phyloP scores from a whole-genome alignment of 1,284 basidiomycete genomes.

The Cryptococcus sp. region DNA sequence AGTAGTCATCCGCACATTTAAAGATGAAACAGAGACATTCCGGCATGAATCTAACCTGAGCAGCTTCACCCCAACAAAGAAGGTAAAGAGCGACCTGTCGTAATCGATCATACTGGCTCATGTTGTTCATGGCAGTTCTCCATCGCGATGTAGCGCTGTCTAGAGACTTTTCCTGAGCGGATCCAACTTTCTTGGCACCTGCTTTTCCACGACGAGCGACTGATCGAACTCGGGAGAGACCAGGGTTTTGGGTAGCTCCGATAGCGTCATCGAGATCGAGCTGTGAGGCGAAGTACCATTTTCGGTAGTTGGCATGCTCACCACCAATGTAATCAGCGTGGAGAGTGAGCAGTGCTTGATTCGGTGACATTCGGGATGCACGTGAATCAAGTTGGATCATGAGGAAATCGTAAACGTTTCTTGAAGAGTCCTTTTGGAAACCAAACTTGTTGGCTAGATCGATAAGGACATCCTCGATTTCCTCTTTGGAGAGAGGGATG shows the following conservation, averaged over 20 bases:
- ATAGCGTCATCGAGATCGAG: conserved; percentile 98
- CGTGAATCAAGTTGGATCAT: conserved; percentile 98
- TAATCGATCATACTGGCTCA: conserved; percentile 96
- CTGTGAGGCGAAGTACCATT: conserved; percentile 99
- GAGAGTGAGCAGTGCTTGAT: conserved; percentile 87
- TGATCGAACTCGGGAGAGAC: conserved; percentile 74
- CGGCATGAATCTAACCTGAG: conserved; percentile 95
- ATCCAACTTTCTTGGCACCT: conserved; percentile 47
- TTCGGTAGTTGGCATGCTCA: conserved; percentile 92
- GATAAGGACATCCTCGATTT: conserved; percentile 98
- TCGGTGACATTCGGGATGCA: conserved; percentile 94
- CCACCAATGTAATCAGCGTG: conserved; percentile 99
- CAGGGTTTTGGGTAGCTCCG: conserved; percentile 86
- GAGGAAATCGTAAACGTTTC: conserved; percentile 84
- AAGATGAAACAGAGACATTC: conserved; percentile 99
- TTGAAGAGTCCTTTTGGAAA: conserved; percentile 78
- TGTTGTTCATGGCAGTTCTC: conserved; percentile 97
- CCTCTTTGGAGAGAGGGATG: conserved; percentile 95
- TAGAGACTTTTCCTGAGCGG: conserved; percentile 72
- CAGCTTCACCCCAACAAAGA: conserved; percentile 97
- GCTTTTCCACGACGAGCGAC: conserved; percentile 58
- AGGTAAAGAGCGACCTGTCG: conserved; percentile 94
- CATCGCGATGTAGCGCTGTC: conserved; percentile 84
- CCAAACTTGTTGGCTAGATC: conserved; percentile 99
- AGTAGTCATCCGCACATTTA: conserved; percentile 99